Evolutionary conservation across 805 yeast species (phyloP).

Genomic region (Wickerhamomyces canadensis): DNA sequence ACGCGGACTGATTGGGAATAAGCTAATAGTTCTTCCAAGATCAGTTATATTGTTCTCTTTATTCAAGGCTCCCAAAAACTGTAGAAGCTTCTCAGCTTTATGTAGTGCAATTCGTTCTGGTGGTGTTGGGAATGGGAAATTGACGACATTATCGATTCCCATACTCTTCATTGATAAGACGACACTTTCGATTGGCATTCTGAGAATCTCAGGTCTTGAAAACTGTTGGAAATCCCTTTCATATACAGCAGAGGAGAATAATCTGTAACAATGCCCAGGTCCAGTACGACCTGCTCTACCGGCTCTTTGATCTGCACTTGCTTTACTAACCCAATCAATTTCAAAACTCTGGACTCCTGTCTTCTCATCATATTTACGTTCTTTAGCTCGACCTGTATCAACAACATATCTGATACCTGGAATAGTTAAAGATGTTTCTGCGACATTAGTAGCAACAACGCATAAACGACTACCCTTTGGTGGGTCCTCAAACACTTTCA

Average conservation of each 20-base stretch:
- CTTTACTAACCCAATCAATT: conserved; percentile 88
- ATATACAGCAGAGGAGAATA: conserved; percentile 89
- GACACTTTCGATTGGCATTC: conserved; percentile 97
- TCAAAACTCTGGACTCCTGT: conserved; percentile 93
- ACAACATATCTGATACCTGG: conserved; percentile 94
- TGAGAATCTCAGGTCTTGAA: conserved; percentile 79
- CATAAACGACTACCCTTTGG: conserved; percentile 85
- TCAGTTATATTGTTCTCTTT: conserved; percentile 55
- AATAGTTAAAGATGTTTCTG: conserved; percentile 94
- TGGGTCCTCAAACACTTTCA: conserved; percentile 83
- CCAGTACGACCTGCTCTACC: conserved; percentile 99
- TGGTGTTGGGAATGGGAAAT: conserved; percentile 96
- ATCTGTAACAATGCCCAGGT: conserved; percentile 93
- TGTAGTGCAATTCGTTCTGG: conserved; percentile 60
- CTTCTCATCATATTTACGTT: conserved; percentile 71
- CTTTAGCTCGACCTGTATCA: conserved; percentile 92
- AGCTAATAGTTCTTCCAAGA: conserved; percentile 79
- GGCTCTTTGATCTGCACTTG: conserved; percentile 90
- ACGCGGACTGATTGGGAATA: conserved; percentile 90
- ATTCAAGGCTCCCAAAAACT: conserved; percentile 71
- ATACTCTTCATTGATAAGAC: conserved; percentile 92
- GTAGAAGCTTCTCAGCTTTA: conserved; percentile 63
- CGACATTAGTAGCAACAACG: conserved; percentile 94
- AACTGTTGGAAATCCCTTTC: conserved; percentile 83
- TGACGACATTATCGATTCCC: conserved; percentile 87